Evolutionary conservation across 176 grass and related monocot species (phyloP), one percentile per base, ranked within the genome.

Genomic region (sorghum (Sorghum bicolor)): DNA sequence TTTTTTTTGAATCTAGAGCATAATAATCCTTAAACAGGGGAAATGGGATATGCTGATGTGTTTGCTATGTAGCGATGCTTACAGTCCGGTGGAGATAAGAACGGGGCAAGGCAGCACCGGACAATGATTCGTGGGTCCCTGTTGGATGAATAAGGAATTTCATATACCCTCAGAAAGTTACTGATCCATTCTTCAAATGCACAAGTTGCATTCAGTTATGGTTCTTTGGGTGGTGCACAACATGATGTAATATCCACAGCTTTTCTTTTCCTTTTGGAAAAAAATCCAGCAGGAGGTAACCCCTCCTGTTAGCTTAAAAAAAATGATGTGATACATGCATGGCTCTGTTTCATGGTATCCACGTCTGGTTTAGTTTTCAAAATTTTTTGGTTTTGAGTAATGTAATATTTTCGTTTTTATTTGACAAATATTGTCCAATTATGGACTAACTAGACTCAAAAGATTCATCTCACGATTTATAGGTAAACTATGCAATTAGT

Each of bases 71-170:
- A 11, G 36, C 2, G 84, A 86, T 72, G 6, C 52, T 36, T 72
- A 2, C 22, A 41, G 55, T 38, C 60, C 10, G n/a, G 22, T 57
- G 22, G 20, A 10, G 68, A 75, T 67, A 87, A 69, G 70, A 81
- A 29, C 8, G 26, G 38, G 16, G 53, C 2, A 10, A 1, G 8
- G 0, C 19, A 32, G 33, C 8, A 2, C 5, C 14, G 36, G 33
- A 53, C 44, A 81, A 67, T 71, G 55, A 52, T 87, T 76, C 33
- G 6, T 33, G 63, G 60, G 24, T 10, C 64, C 64, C 64, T 39
- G 70, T 53, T 8, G 77, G 52, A 22, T 57, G 52, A 57, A 57
- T n/a, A 11, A 28, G n/a, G 37, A 16, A 70, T 76, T 76, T 76
- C 6, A 52, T 38, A 64, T 58, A 31, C 24, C 39, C 8, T 17